Conservation (phyloP, 176 grass and related monocot genomes). For the Lolium multiflorum region DNA sequence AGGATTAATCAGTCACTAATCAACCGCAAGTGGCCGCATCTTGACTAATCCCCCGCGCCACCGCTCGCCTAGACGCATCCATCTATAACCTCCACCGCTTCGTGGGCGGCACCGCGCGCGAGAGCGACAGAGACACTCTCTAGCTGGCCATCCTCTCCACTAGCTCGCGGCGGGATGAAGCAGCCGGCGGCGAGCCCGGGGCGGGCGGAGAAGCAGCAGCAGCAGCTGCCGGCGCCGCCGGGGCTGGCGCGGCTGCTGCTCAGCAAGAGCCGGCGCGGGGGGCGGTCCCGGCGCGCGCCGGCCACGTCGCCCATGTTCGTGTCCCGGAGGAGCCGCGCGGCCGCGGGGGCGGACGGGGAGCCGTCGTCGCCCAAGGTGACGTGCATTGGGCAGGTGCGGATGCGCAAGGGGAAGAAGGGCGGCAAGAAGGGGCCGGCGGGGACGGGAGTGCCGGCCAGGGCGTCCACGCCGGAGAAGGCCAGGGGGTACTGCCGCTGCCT, state of each 20-base stretch:
- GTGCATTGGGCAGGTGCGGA: slow-evolving; percentile 92
- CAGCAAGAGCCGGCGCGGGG: slow-evolving; percentile 56
- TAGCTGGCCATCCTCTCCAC: not conserved
- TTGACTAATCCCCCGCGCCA: not conserved
- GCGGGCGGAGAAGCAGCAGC: slow-evolving; percentile 60
- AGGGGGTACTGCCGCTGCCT: slow-evolving; percentile 73
- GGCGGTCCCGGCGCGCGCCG: slow-evolving; percentile 49
- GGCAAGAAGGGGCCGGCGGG: not conserved
- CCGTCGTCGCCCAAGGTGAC: slow-evolving; percentile 82
- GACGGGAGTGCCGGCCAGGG: not conserved
- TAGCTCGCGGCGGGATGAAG: slow-evolving; percentile 24
- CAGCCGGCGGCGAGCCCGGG: slow-evolving; percentile 63
- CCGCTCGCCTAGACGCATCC: not conserved
- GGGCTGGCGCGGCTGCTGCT: slow-evolving; percentile 63
- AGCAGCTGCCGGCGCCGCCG: slow-evolving; percentile 56
- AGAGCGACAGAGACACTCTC: not conserved
- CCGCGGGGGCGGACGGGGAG: slow-evolving; percentile 44
- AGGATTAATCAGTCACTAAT: slow-evolving; percentile 4
- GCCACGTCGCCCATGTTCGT: slow-evolving; percentile 63
- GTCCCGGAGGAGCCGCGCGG: slow-evolving; percentile 51
- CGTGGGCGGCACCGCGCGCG: not conserved
- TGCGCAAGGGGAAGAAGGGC: slow-evolving; percentile 55
- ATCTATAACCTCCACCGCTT: slow-evolving; percentile 31
- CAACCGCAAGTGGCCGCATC: not conserved
- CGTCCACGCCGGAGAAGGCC: not conserved